phyloP scores from a whole-genome alignment of 179 eudicot genomes.

The Heliamphora ciliata region DNA sequence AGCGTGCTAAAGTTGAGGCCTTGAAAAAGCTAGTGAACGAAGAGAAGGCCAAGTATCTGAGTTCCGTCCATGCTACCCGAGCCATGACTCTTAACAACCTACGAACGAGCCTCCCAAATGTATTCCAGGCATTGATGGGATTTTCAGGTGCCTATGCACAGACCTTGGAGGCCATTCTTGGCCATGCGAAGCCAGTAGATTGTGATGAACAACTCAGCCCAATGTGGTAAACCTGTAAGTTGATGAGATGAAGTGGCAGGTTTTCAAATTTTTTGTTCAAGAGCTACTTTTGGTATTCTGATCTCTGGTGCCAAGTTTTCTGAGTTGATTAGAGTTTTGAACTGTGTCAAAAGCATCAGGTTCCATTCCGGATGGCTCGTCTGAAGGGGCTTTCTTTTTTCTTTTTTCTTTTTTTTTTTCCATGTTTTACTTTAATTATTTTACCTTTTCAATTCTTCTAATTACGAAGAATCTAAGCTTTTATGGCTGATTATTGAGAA shows the following conservation, averaged over 20 bases:
- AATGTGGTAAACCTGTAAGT: background rate
- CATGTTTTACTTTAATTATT: too few species aligned
- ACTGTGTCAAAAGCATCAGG: too few species aligned
- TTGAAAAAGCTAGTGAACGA: conserved; percentile 39
- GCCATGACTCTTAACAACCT: conserved; percentile 55
- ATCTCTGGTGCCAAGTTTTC: background rate
- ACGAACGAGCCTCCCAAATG: conserved; percentile 47
- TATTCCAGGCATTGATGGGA: conserved; percentile 44
- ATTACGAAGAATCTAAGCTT: too few species aligned
- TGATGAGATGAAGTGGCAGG: conserved; percentile 8
- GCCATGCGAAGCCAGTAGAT: conserved; percentile 21
- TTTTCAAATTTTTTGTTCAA: background rate
- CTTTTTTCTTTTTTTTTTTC: too few species aligned
- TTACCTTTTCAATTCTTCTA: too few species aligned
- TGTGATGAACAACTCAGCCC: conserved; percentile 13
- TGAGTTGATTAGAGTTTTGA: too few species aligned
- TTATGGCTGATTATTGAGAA: too few species aligned
- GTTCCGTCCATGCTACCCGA: conserved; percentile 34
- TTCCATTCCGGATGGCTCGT: too few species aligned
- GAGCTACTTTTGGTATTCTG: background rate
- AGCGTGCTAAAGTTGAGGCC: conserved; percentile 45
- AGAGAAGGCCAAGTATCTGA: conserved; percentile 50
- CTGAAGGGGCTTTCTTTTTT: too few species aligned
- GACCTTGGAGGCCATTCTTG: conserved; percentile 39
- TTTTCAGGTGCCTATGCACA: conserved; percentile 47